Evolutionary conservation across 768 basidiomycete genomes (phyloP), one percentile per base, ranked within the genome.

Genomic region (Candolleomyces efflorescens): DNA sequence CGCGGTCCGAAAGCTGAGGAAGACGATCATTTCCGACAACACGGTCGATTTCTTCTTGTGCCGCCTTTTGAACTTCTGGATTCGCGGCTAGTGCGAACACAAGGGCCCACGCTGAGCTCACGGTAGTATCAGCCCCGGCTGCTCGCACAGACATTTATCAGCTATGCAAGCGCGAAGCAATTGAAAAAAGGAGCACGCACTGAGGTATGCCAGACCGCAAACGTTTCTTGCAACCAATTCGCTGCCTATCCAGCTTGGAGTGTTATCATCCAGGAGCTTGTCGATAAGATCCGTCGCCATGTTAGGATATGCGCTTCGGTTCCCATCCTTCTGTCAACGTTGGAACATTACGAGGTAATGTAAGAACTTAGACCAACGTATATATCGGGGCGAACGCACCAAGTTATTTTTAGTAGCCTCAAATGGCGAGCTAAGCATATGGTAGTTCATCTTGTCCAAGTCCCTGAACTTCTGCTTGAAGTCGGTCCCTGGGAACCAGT

Each of bases 41-140:
- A 1, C 53, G 27, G 50, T 71, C 71, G 3, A 75, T 52, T 52
- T 75, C 64, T 26, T 53, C 45, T 62, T 59, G 65, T 10, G 64
- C 64, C 38, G 58, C 61, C 23, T 39, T 39, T 39, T 62, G 62
- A n/a, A 67, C 56, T 1, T 65, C 64, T 15, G 66, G 64, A 22
- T 60, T 36, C 20, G 47, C 47, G 0, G 59, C 57, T 46, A 69
- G 53, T 4, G 54, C 63, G 7, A 65, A 59, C 10, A 67, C 56
- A 32, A 63, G 61, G 0, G 61, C 50, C 7, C 44, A 20, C 4
- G 26, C 49, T 10, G 50, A 50, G 38, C 36, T 58, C 3, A 58
- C 49, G 26, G 50, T 52, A 41, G 50, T 53, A 20, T 53, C 56
- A 7, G 56, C 47, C 15, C 56, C 56, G 43, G 56, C 56, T 39